Conservation (phyloP, 768 basidiomycete species). For the Mycena pura region DNA sequence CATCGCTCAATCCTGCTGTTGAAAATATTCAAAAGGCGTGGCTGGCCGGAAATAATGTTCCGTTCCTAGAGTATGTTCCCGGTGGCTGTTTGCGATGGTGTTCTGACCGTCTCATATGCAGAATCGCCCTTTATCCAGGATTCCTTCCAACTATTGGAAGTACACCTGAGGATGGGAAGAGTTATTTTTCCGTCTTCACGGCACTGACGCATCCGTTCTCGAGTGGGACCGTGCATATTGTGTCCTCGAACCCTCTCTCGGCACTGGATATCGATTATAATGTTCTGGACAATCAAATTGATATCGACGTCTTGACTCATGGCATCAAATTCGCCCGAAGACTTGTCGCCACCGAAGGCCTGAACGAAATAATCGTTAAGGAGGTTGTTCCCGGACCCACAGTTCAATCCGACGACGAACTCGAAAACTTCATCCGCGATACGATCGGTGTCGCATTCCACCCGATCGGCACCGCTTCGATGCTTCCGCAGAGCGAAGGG, state of each 20-base stretch:
- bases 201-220: slow-evolving; percentile 44
- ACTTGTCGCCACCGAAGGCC: not conserved
- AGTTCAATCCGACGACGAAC: slow-evolving; percentile 14
- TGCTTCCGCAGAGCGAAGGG: slow-evolving; percentile 42
- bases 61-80: slow-evolving; percentile 1
- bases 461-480: slow-evolving; percentile 36
- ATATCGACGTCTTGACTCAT: slow-evolving; percentile 34
- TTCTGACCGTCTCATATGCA: not conserved
- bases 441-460: not conserved
- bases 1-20: not conserved
- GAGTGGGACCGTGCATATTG: slow-evolving; percentile 45
- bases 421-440: not conserved
- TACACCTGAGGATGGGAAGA: slow-evolving; percentile 26
- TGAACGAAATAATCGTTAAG: no score
- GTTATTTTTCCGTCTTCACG: slow-evolving; percentile 28
- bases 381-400: not conserved
- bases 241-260: slow-evolving; percentile 22
- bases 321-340: slow-evolving; percentile 26
- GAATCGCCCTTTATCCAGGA: not conserved
- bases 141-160: not conserved
- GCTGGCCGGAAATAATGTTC: not conserved
- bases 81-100: no score
- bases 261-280: slow-evolving; percentile 25
- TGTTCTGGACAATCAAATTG: slow-evolving; percentile 28
- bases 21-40: not conserved